Evolutionary conservation across 1,284 basidiomycete species (phyloP).

Genomic region (Singerocomus rubriflavus): DNA sequence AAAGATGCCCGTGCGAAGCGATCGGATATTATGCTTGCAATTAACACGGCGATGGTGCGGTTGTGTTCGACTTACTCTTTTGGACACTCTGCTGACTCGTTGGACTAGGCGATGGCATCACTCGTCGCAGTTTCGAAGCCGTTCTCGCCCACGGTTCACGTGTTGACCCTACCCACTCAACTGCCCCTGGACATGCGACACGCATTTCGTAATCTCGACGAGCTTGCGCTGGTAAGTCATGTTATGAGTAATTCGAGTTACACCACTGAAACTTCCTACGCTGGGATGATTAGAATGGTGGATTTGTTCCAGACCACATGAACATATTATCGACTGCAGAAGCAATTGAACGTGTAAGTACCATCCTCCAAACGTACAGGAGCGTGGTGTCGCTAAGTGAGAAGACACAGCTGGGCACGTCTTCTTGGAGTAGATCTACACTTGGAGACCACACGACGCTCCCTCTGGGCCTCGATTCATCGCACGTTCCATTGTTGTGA

Average conservation of each 20-base stretch:
- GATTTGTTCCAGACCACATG: constrained; percentile 69
- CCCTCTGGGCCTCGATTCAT: constrained; percentile 48
- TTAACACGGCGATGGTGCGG: constrained; percentile 53
- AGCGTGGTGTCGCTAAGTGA: constrained; percentile 3
- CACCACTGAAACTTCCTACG: not conserved
- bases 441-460: constrained; percentile 50
- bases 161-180: constrained; percentile 65
- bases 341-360: constrained; percentile 56
- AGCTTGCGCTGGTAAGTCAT: constrained; percentile 50
- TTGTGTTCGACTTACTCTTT: constrained; percentile 1
- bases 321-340: constrained; percentile 61
- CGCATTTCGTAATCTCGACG: constrained; percentile 65
- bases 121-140: constrained; percentile 51
- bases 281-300: constrained; percentile 48
- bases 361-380: not conserved
- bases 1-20: constrained; percentile 55
- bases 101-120: constrained; percentile 50
- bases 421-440: constrained; percentile 28
- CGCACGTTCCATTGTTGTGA: constrained; percentile 26
- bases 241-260: not conserved
- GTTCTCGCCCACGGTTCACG: constrained; percentile 68
- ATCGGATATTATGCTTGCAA: constrained; percentile 56
- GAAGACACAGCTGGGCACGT: constrained; percentile 17
- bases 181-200: constrained; percentile 65
- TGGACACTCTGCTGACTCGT: not conserved